A percentile compares a stretch with the other conserved stretches of the same genome.
These are phyloP conservation scores for Isabelozyma gotoi DNA, from an alignment of 805 yeast species.

Conservation along the genomic window DNA sequence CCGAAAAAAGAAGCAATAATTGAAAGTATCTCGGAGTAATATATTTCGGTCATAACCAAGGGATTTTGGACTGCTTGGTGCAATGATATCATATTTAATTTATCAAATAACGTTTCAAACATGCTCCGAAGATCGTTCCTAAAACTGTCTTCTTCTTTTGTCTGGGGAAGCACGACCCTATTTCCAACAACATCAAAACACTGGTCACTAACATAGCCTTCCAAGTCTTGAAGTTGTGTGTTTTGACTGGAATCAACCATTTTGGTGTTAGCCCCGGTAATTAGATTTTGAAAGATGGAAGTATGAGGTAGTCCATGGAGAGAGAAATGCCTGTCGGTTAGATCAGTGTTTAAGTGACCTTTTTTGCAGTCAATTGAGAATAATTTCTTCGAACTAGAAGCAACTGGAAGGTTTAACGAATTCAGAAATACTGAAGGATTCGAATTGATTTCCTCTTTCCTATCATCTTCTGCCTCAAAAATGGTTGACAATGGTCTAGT, in stretches of 20 bases:
- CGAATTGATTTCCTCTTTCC: neutral
- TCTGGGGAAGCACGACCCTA: neutral
- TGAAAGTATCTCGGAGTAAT: conserved; percentile 5
- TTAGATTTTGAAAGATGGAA: conserved; percentile 7
- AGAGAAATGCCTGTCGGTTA: conserved; percentile 6
- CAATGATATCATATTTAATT: neutral
- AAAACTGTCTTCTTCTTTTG: neutral
- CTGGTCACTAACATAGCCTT: conserved; percentile 1
- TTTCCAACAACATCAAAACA: neutral
- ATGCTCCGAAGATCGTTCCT: neutral
- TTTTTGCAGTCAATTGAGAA: neutral
- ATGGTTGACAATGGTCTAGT: neutral
- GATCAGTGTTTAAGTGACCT: neutral
- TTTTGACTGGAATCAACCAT: neutral
- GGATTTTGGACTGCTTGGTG: conserved; percentile 5
- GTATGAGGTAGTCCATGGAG: conserved; percentile 14
- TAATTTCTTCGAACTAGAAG: neutral
- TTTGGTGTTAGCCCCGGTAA: neutral
- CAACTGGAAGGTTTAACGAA: neutral
- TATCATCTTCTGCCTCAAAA: neutral
- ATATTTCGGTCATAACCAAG: neutral
- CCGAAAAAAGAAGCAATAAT: neutral
- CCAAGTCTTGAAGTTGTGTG: neutral
- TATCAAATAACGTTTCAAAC: neutral
- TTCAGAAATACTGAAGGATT: neutral